phyloP scores from a whole-genome alignment of 2,329 filamentous ascomycete species.

The Keithomyces neogunnii region DNA sequence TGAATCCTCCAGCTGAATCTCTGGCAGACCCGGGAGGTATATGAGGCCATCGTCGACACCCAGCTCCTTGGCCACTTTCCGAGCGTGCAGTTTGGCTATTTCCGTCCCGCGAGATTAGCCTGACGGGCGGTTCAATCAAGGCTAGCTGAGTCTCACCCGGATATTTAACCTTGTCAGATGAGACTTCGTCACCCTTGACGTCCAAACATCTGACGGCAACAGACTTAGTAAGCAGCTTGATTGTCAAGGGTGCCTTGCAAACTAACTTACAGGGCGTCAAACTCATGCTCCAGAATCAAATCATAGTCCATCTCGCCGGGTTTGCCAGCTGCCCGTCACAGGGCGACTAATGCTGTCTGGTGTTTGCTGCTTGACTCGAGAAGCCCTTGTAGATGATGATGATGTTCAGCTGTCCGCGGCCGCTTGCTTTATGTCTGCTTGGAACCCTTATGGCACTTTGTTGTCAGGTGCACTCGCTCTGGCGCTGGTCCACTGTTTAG shows the following conservation, averaged over 20 bases:
- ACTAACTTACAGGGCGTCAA: conserved; percentile 42
- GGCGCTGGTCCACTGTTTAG: too few relatives aligned
- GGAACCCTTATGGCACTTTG: too few relatives aligned
- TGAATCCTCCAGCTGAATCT: conserved; percentile 47
- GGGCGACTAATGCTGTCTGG: too few relatives aligned
- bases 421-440: too few relatives aligned
- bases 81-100: conserved; percentile 47
- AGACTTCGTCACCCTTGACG: conserved; percentile 1
- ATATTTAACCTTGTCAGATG: conserved; percentile 20
- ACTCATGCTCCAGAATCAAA: conserved; percentile 41
- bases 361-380: too few relatives aligned
- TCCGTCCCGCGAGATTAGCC: background rate
- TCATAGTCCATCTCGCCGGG: conserved; percentile 14
- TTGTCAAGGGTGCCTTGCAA: background rate
- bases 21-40: conserved; percentile 45
- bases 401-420: too few relatives aligned
- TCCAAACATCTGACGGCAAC: conserved; percentile 25
- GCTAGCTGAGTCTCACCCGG: conserved; percentile 21
- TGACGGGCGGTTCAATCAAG: background rate
- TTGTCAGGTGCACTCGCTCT: too few relatives aligned
- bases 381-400: too few relatives aligned
- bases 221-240: conserved; percentile 25
- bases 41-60: conserved; percentile 41
- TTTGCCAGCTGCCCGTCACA: too few relatives aligned
- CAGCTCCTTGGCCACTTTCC: conserved; percentile 45